Base-by-base conservation (phyloP, 768 basidiomycete species). In the Mycena alexandri region DNA sequence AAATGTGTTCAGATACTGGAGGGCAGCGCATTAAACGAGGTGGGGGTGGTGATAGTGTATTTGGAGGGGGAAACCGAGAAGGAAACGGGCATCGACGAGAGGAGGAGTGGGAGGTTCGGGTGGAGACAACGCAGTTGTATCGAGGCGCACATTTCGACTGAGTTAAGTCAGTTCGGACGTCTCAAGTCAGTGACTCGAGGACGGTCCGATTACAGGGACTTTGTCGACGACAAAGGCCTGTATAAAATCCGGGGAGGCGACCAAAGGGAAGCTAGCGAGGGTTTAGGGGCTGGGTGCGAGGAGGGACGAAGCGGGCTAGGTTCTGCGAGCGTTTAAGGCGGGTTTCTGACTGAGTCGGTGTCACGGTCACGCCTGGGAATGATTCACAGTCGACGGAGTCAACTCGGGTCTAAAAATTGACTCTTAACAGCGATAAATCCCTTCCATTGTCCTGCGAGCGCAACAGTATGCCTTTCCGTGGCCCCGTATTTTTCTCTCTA, bases 1-100 rank as follows among this genome's bases (percentile, higher is more conserved):
- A 74, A 68, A 63, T 62, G 75, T 61, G 69, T 80, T 82, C 80
- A 86, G 71, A 81, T 73, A 67, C 76, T 67, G 55, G 52, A 76
- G 75, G 74, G 41, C 68, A 75, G 74, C 36, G 65, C 82, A 84
- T 83, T 78, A 73, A 74, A 64, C 56, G 61, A 63, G 68, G 67
- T 60, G 71, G 68, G 47, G 69, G 53, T 73, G 74, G 67, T 68
- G 33, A 65, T 75, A 69, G 62, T 54, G 60, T 54, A 41, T 62
- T 68, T 64, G 36, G 60, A 53, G 61, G 72, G 53, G 44, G 73
- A 33, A 52, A 71, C 29, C 53, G 71, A 67, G 54, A 64, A 24
- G 70, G 67, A 69, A 69, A 71, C 69, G 68, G 72, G 54, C 76
- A 69, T 25, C 22, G 63, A 61, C 68, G 70, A 47, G 71, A 72